phyloP scores from a whole-genome alignment of 2,329 filamentous ascomycete species.

The Coleophoma eucalyptorum region DNA sequence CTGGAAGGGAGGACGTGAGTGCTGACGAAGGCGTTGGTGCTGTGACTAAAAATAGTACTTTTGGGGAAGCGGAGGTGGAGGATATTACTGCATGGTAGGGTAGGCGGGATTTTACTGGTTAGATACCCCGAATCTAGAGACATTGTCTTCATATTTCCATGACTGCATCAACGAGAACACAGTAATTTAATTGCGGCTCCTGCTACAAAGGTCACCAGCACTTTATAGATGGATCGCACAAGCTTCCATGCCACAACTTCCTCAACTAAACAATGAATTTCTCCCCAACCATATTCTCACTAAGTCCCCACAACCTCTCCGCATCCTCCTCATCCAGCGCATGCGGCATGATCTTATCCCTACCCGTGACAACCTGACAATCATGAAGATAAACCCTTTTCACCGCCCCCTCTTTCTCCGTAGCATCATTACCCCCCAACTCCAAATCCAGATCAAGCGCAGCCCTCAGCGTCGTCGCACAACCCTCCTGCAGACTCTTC shows the following conservation, averaged over 20 bases:
- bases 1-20: slow-evolving; percentile 36
- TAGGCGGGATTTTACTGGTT: no score
- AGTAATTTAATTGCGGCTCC: no score
- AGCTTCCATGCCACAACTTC: no score
- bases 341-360: slow-evolving; percentile 1
- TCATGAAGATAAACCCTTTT: slow-evolving; percentile 6
- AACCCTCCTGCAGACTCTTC: slow-evolving; percentile 1
- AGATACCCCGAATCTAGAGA: no score
- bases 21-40: slow-evolving; percentile 51
- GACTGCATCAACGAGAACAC: no score
- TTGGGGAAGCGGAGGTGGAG: slow-evolving; percentile 92
- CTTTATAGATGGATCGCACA: no score
- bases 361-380: slow-evolving; percentile 2
- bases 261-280: slow-evolving; percentile 23
- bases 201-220: no score
- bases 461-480: slow-evolving; percentile 29
- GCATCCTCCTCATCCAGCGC: slow-evolving; percentile 23
- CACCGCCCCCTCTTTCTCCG: background rate
- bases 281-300: slow-evolving; percentile 39
- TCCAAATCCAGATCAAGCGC: slow-evolving; percentile 31
- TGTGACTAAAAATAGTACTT: slow-evolving; percentile 82
- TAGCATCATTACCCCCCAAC: background rate
- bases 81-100: slow-evolving; percentile 90
- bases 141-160: no score
- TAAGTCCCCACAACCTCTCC: slow-evolving; percentile 39